phyloP scores from a whole-genome alignment of 208 protist genomes.

The Crithidia expoeki region DNA sequence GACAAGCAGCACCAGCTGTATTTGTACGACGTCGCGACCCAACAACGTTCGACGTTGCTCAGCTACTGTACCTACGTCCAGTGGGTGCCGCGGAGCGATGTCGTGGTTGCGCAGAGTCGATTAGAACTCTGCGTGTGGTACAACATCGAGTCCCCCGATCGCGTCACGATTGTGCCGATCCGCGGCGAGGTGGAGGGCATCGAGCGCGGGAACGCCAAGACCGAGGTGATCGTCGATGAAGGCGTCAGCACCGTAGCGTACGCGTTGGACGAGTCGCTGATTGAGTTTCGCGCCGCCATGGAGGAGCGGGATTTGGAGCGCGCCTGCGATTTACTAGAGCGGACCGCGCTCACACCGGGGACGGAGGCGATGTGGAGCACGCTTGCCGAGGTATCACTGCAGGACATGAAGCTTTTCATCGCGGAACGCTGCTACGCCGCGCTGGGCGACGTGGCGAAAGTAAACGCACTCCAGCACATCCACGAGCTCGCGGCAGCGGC shows the following conservation, averaged over 20 bases:
- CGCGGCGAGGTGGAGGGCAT: conserved; percentile 98
- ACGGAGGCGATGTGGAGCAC: conserved; percentile 96
- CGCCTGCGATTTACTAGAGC: conserved; percentile 93
- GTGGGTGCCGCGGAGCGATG: conserved; percentile 98
- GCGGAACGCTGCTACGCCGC: conserved; percentile 96
- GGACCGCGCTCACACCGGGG: conserved; percentile 81
- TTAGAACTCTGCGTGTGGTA: conserved; percentile 98
- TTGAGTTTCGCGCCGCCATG: conserved; percentile 96
- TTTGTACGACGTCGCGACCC: conserved; percentile 93
- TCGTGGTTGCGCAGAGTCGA: conserved; percentile 97
- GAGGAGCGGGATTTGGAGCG: conserved; percentile 92
- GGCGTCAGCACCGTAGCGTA: conserved; percentile 94
- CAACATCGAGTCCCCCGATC: conserved; percentile 94
- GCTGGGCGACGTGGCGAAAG: conserved; percentile 94
- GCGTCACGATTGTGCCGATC: conserved; percentile 94
- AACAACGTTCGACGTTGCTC: conserved; percentile 91
- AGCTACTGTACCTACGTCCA: conserved; percentile 97
- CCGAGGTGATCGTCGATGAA: conserved; percentile 97
- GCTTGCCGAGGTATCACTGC: conserved; percentile 85
- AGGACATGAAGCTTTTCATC: conserved; percentile 89
- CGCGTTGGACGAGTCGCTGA: conserved; percentile 96
- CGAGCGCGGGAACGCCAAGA: conserved; percentile 92
- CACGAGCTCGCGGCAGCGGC: conserved; percentile 82
- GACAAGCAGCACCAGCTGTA: conserved; percentile 95
- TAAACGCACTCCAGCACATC: conserved; percentile 90